Conservation (phyloP, 164 flowering plant genomes). For the Macadamia tetraphylla region DNA sequence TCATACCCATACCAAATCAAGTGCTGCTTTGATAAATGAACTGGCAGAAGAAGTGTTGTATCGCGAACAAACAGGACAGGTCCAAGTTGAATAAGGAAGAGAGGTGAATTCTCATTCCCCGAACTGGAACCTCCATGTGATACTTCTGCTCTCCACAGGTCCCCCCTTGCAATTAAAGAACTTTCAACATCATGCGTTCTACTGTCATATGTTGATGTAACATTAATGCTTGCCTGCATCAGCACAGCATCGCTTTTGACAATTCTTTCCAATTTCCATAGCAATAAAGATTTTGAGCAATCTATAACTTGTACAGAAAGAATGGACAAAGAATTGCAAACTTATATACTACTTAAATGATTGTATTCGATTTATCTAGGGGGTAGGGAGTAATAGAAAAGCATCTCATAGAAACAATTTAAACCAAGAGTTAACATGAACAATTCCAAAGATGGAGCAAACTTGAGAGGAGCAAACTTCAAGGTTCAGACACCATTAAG, state of each 20-base stretch:
- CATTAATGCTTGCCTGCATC: constrained; percentile 65
- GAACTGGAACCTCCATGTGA: constrained; percentile 73
- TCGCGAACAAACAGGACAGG: constrained; percentile 90
- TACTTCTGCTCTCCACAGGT: constrained; percentile 95
- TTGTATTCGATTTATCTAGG: too few relatives aligned
- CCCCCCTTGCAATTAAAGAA: constrained; percentile 87
- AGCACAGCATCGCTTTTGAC: constrained; percentile 3
- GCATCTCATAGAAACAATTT: too few relatives aligned
- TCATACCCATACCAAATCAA: constrained; percentile 99
- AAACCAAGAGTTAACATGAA: too few relatives aligned
- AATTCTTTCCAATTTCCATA: too few relatives aligned
- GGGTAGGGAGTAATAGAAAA: too few relatives aligned
- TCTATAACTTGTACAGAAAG: too few relatives aligned
- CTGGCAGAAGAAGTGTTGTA: constrained; percentile 85
- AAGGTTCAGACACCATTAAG: too few relatives aligned
- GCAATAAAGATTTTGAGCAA: too few relatives aligned
- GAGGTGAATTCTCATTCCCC: constrained; percentile 70
- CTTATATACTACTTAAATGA: too few relatives aligned
- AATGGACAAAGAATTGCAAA: too few relatives aligned
- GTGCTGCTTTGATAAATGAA: constrained; percentile 94
- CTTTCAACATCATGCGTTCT: constrained; percentile 66
- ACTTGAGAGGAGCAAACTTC: too few relatives aligned
- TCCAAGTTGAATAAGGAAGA: constrained; percentile 90
- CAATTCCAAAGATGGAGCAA: too few relatives aligned
- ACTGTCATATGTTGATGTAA: constrained; percentile 82